Conservation (phyloP, 164 flowering plant species). For the Santalum album region DNA sequence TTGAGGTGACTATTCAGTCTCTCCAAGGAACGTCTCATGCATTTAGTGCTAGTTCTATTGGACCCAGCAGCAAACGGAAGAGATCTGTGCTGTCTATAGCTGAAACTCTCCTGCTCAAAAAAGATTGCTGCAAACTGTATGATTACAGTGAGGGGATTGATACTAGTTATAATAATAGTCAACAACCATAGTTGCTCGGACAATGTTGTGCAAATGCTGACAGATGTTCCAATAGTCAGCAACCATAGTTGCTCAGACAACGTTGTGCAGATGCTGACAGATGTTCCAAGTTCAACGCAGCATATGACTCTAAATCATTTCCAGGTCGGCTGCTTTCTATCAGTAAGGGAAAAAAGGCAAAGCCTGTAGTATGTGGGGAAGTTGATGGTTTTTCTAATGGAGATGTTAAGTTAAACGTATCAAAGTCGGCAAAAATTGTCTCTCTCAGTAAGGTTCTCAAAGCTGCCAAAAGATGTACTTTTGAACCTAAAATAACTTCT, state of each 20-base stretch:
- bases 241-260: conserved; percentile 5
- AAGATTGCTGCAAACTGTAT: conserved; percentile 16
- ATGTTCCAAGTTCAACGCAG: conserved; percentile 9
- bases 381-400: conserved; percentile 46
- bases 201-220: conserved; percentile 10
- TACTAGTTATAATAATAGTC: conserved; percentile 8
- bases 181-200: conserved; percentile 5
- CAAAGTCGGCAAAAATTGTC: conserved; percentile 39
- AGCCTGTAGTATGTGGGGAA: conserved; percentile 48
- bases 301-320: conserved; percentile 3
- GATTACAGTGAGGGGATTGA: conserved; percentile 15
- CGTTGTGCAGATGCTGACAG: conserved; percentile 12
- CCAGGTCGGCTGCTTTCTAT: conserved; percentile 9
- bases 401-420: conserved; percentile 13
- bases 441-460: conserved; percentile 40
- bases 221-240: conserved; percentile 8
- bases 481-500: conserved; percentile 10
- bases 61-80: conserved; percentile 17
- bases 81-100: conserved; percentile 19
- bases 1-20: conserved; percentile 11
- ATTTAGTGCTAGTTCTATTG: conserved; percentile 12
- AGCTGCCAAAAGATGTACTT: conserved; percentile 23
- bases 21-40: conserved; percentile 9
- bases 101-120: conserved; percentile 18
- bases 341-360: conserved; percentile 15